Percentiles rank a stretch among this genome's conserved stretches.
phyloP scores from a whole-genome alignment of 805 yeast species.

The Trichomonascus vanleenenianus region DNA sequence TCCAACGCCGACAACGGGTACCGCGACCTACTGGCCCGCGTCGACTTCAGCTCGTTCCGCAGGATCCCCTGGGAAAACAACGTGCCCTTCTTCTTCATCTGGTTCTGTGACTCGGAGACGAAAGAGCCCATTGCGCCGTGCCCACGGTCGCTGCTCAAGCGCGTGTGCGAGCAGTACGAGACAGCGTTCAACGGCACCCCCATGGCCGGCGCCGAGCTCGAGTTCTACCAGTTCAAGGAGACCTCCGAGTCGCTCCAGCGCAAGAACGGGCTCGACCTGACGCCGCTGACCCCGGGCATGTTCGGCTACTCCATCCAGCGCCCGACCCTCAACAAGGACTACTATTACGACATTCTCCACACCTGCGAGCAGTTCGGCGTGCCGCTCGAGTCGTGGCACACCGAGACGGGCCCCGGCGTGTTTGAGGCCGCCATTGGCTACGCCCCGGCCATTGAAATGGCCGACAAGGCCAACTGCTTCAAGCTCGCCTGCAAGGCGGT shows the following conservation, averaged over 20 bases:
- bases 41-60: constrained; percentile 20
- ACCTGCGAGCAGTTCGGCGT: constrained; percentile 18
- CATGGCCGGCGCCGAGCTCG: constrained; percentile 30
- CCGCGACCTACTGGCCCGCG: constrained; percentile 23
- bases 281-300: constrained; percentile 29
- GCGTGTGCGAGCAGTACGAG: constrained; percentile 12
- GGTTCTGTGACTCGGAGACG: constrained; percentile 19
- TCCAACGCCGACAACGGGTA: constrained; percentile 26
- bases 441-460: constrained; percentile 22
- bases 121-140: constrained; percentile 23
- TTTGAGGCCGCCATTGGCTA: constrained; percentile 30
- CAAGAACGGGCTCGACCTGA: constrained; percentile 18
- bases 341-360: constrained; percentile 22
- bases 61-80: constrained; percentile 26
- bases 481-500: constrained; percentile 25
- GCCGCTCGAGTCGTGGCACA: constrained; percentile 29
- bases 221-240: constrained; percentile 27
- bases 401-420: constrained; percentile 32
- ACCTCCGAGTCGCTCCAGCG: constrained; percentile 18
- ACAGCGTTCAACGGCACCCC: constrained; percentile 12
- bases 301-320: constrained; percentile 31
- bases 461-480: constrained; percentile 27
- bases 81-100: constrained; percentile 24
- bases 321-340: constrained; percentile 24
- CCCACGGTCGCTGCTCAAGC: constrained; percentile 25